Base-by-base conservation (phyloP, 208 protist genomes). In the Leishmania amazonensis region DNA sequence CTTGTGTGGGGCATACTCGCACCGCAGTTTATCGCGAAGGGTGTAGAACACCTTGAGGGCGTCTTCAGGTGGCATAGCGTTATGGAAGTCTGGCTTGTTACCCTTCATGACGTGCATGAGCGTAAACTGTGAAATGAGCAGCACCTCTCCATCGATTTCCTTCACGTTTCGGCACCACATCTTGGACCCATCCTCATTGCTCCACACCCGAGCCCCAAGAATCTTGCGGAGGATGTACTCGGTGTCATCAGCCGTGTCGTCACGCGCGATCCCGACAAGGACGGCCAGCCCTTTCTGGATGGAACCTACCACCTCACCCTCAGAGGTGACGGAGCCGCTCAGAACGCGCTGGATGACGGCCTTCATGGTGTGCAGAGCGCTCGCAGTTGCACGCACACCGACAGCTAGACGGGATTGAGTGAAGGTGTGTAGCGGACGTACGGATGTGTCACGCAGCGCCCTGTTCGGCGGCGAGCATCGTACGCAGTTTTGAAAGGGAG, bases 51-150 rank as follows among this genome's bases (percentile, higher is more conserved):
- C 89, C 17, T 79, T 84, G 17, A 88, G 80, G 19, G 96, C 94
- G 3, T 88, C 76, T 21, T 94, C 90, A 4, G 91, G 84, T 38
- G 84, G 80, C 95, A 98, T 98, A 40, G 96, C 96, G 75, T 94
- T 81, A 83, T 98, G 96, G 80, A 98, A 98, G 84, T 98, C 96
- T 6, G 94, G 94, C 75, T 97, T 98, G 75, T 89, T 96, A 57
- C 96, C 96, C 78, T 98, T 98, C 79, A 98, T 89, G 42, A 93
- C 88, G 78, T 96, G 91, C 86, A 91, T 96, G 38, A 98, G 84
- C 57, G 96, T 98, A 81, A 98, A 98, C 84, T 98, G 96, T 31
- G 93, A 97, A 54, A 98, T 90, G 53, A 98, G 88, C 21, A 98
- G 82, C 35, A 98, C 83, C 38, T 86, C 93, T 21, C 94, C 95